Base-by-base conservation (phyloP, 805 yeast genomes). In the Isabelozyma gotoi region DNA sequence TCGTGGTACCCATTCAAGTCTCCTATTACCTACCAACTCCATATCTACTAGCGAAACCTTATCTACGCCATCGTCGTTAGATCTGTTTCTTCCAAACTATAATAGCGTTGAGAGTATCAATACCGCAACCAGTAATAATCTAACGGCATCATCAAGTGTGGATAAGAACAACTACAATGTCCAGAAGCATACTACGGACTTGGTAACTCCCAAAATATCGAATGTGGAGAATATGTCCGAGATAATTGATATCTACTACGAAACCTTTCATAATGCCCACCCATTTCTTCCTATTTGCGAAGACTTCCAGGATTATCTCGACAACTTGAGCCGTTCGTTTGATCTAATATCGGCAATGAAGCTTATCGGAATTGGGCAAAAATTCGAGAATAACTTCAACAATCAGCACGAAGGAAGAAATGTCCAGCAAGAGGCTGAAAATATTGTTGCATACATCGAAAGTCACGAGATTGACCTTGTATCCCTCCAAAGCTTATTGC, bases 191-290 rank as follows among this genome's bases (percentile, higher is more conserved):
- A 33, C 10, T 33, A 17, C 10, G 5, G 35, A 11, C 15, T 11
- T 33, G 14, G 35, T 24, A 24, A 24, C 29, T 7, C 29, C 29
- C 12, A 24, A 24, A 24, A 24, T 32, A 2, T n/a, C n/a, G 10
- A 4, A 32, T 32, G 34, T 32, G 17, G 34, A 32, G 16, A 32
- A 32, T 32, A 10, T 15, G 4, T 14, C 14, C 10, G 53, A 48
- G 16, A 43, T 48, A 5, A 14, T 43, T 7, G 39, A 40, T 16
- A 46, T 45, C 5, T 50, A 50, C 36, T 50, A 42, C 38, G 38
- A 39, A 12, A 45, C 36, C 10, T 50, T 48, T 33, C 53, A 50
- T 19, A 12, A 14, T 15, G 19, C 38, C 6, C 38, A 35, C 19
- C 38, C 38, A 14, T 35, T 35, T 17, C 14, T 35, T 18, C 38